phyloP scores from a whole-genome alignment of 108 stramenopile species.

The Pseudonitzschia multistriata region DNA sequence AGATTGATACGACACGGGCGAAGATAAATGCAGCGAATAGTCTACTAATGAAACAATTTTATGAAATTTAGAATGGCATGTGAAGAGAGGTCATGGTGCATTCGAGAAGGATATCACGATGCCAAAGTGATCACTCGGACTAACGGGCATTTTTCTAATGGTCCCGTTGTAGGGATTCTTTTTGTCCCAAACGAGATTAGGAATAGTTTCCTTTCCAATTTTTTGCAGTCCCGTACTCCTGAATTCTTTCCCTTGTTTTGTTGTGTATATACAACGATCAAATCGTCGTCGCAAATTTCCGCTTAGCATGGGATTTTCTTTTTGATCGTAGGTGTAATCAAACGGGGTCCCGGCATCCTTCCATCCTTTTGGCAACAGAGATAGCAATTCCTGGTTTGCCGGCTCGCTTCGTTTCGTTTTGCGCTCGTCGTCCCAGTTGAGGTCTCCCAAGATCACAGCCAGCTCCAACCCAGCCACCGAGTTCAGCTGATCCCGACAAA shows the following conservation, averaged over 20 bases:
- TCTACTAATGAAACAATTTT: neutral
- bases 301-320: constrained; percentile 57
- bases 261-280: constrained; percentile 47
- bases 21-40: neutral
- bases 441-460: constrained; percentile 57
- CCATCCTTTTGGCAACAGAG: constrained; percentile 33
- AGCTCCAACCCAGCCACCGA: constrained; percentile 22
- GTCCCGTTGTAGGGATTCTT: constrained; percentile 39
- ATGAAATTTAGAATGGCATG: neutral
- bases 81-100: neutral
- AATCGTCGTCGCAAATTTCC: constrained; percentile 57
- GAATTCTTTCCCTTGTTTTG: neutral
- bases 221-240: constrained; percentile 12
- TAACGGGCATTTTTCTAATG: constrained; percentile 28
- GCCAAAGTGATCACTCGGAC: constrained; percentile 71
- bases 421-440: constrained; percentile 76
- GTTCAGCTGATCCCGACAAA: constrained; percentile 39
- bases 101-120: constrained; percentile 30
- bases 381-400: constrained; percentile 25
- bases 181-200: constrained; percentile 43
- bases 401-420: constrained; percentile 20
- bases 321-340: constrained; percentile 62
- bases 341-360: constrained; percentile 37
- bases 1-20: neutral
- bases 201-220: constrained; percentile 45